phyloP scores from a whole-genome alignment of 2,329 filamentous ascomycete genomes.

The Xylariales sp. region DNA sequence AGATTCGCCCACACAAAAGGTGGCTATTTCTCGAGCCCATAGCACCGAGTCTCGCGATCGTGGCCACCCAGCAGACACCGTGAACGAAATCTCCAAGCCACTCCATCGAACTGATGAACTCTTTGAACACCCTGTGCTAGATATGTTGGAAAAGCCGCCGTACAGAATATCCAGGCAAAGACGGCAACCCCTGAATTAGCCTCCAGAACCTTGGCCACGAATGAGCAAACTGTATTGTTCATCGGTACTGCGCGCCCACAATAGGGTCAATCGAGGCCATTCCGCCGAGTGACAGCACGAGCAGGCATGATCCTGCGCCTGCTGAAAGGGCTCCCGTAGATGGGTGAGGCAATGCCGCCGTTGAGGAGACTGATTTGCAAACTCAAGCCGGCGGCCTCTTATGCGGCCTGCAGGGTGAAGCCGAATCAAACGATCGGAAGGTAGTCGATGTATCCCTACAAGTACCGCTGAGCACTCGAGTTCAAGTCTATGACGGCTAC shows the following conservation, averaged over 20 bases:
- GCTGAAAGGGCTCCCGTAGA: constrained; percentile 1
- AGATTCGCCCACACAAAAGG: constrained; percentile 3
- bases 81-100: constrained; percentile 4
- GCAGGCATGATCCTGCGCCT: background rate
- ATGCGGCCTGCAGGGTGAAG: constrained; percentile 5
- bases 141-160: constrained; percentile 1
- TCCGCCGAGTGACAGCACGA: constrained; percentile 8
- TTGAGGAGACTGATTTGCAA: constrained; percentile 8
- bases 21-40: background rate
- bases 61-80: constrained; percentile 8
- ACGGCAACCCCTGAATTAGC: constrained; percentile 8
- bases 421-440: constrained; percentile 5
- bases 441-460: constrained; percentile 7
- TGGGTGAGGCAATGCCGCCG: constrained; percentile 1
- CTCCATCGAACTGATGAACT: constrained; percentile 6
- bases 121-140: constrained; percentile 6
- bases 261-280: constrained; percentile 7
- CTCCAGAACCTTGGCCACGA: constrained; percentile 7
- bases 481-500: no score
- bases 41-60: background rate
- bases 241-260: constrained; percentile 8
- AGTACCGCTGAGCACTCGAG: no score
- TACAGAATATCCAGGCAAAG: constrained; percentile 7
- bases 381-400: constrained; percentile 7
- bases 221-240: constrained; percentile 4